Evolutionary conservation across 495 filamentous ascomycete species (phyloP).

Genomic region (Talaromyces proteolyticus): DNA sequence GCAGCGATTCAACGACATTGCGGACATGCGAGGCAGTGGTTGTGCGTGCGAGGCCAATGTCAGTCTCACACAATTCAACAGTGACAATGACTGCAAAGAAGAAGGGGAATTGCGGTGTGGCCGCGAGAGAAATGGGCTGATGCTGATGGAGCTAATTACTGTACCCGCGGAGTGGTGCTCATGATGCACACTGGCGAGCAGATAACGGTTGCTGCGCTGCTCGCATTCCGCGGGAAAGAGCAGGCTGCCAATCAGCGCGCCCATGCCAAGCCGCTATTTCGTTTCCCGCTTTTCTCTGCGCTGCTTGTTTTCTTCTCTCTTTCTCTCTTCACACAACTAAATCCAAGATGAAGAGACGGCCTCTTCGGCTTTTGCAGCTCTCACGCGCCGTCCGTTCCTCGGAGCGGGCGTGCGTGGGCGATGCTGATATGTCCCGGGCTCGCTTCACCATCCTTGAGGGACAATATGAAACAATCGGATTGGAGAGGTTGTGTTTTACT

Average conservation of each 20-base stretch:
- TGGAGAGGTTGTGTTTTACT: conserved; percentile 40
- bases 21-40: conserved; percentile 6
- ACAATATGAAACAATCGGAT: conserved; percentile 39
- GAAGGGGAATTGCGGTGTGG: no score
- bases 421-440: conserved; percentile 46
- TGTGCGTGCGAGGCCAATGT: no score
- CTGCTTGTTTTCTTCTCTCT: conserved; percentile 8
- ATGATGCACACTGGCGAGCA: no score
- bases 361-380: conserved; percentile 36
- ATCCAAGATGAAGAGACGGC: conserved; percentile 49
- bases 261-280: background rate
- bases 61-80: no score
- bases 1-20: conserved; percentile 38
- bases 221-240: conserved; percentile 6
- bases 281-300: conserved; percentile 2
- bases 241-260: background rate
- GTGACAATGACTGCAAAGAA: no score
- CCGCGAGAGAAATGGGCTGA: no score
- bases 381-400: conserved; percentile 25
- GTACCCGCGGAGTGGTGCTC: no score
- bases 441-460: conserved; percentile 41
- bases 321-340: conserved; percentile 45
- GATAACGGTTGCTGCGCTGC: background rate
- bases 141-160: no score
- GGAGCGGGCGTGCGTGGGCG: conserved; percentile 33